Evolutionary conservation across 306 rosid species (phyloP), one percentile per base, ranked within the genome.

Genomic region (Ammopiptanthus mongolicus): DNA sequence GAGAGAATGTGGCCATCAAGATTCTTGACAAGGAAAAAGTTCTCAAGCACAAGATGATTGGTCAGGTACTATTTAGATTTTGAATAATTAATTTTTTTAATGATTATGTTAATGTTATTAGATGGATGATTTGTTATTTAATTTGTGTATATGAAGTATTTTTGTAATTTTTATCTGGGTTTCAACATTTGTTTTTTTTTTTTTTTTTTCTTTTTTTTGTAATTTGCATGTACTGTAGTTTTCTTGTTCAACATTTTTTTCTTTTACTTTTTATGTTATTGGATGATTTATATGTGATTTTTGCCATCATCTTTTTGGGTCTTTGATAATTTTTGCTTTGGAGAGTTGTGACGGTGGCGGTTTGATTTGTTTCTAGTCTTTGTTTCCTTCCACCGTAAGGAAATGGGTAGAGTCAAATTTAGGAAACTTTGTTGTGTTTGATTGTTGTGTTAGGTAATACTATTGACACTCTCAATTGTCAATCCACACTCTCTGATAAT

Each of bases 1-100:
- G 71, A 0, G 96, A 93, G 6, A 75, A 83, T 69, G 93, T 89
- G 34, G 98, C 97, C 34, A 91, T 93, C 79, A 93, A 93, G 69
- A 86, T 93, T 65, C 88, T 93, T 22, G 96, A 91, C 57, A 93
- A 93, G 55, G 98, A 91, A 17, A 87, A 89, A 33, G 22, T 94
- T 74, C 92, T 93, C 82, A 93, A 88, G 91, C 97, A 93, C 83
- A 93, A 91, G 87, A 91, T 93, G 96, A 85, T 93, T 72, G 88
- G 87, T 51, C 98, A 93, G 97, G 96, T 87, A 14, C 6, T 8
- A 0, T 12, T 41, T 25, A 3, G 3, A 0, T 19, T 15, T 33
- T 3, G 1, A 44, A 6, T 23, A 1, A 0, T 64, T 2, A 0
- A 0, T 6, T 5, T 1, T 5, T 3, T 10, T 9, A 11, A 1